Base-by-base conservation (phyloP, 352 stramenopile genomes). In the Pythium folliculosum region DNA sequence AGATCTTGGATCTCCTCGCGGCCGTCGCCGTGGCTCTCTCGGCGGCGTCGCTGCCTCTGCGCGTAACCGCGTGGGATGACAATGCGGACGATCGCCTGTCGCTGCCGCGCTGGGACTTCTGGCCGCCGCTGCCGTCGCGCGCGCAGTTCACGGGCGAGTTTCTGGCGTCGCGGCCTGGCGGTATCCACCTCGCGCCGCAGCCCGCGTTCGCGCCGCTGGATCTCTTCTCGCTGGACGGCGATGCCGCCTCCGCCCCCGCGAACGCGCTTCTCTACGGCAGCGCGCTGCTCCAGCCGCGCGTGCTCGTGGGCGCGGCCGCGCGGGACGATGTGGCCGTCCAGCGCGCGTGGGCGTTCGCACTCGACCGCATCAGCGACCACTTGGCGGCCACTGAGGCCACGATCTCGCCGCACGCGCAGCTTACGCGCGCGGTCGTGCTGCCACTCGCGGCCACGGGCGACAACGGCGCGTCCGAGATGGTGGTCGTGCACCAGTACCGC, bases 261-360 rank as follows among this genome's bases (percentile, higher is more conserved):
- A 89, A 89, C 38, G 52, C 38, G n/a, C 60, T 93, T 23, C 58
- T 90, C 8, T 94, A 91, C 55, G 84, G 86, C 2, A 89, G 71
- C 47, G 68, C 93, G 0, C 52, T 94, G 21, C 71, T 89, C 14
- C 49, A 76, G 3, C 80, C 82, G n/a, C 67, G 35, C 0, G 53
- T 68, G 22, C 43, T 75, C 0, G 65, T 75, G n/a, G 81, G 74
- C 16, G 65, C 70, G 13, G 35, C 63, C 0, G 63, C 74, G 32
- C 6, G 71, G 1, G 68, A 59, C 7, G 76, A 91, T 40, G 63
- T 72, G 10, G 70, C 76, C 1, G 80, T 90, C 14, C 77, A 80
- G 27, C 73, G 73, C 3, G 82, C 83, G 22, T 76, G 85, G n/a
- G 63, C 65, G 2, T 75, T 78, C 17, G 82, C 75, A 0, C 52